phyloP scores from a whole-genome alignment of 1,284 basidiomycete species.

The Serendipita sp. region DNA sequence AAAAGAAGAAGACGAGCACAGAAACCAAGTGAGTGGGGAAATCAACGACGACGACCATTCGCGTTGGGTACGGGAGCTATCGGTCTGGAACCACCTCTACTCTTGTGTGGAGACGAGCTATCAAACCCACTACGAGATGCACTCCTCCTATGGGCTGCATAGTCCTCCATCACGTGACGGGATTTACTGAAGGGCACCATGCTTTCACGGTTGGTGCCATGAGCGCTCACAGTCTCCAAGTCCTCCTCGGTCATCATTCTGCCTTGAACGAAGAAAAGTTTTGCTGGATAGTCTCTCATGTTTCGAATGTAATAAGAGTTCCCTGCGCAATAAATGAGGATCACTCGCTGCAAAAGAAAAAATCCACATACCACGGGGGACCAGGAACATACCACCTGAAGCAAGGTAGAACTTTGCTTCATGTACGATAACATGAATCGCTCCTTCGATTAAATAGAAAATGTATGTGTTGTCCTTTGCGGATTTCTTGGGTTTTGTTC shows the following conservation, averaged over 20 bases:
- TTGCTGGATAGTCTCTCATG: conserved; percentile 63
- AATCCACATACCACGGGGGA: conserved; percentile 63
- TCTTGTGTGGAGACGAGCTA: neutral
- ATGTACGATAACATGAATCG: conserved; percentile 74
- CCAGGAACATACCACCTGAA: conserved; percentile 77
- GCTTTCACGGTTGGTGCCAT: neutral
- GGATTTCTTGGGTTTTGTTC: conserved; percentile 73
- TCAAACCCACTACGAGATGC: neutral
- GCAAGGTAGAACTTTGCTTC: conserved; percentile 64
- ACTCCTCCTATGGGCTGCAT: no score
- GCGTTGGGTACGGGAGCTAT: conserved; percentile 33
- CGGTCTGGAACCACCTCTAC: neutral
- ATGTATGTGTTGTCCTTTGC: conserved; percentile 87
- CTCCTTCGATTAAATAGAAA: conserved; percentile 79
- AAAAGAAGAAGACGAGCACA: no score
- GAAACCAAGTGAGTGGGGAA: neutral
- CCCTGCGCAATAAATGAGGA: conserved; percentile 30
- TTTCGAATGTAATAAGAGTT: conserved; percentile 88
- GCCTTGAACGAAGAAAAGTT: conserved; percentile 87
- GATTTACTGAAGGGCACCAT: no score
- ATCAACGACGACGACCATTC: conserved; percentile 29
- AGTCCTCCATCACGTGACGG: no score
- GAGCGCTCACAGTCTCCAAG: conserved; percentile 16
- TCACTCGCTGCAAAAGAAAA: conserved; percentile 7
- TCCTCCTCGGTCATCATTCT: conserved; percentile 46